These are phyloP conservation scores for Exophiala spinifera DNA, from an alignment of 2,329 filamentous ascomycete genomes.

Conservation along the genomic window DNA sequence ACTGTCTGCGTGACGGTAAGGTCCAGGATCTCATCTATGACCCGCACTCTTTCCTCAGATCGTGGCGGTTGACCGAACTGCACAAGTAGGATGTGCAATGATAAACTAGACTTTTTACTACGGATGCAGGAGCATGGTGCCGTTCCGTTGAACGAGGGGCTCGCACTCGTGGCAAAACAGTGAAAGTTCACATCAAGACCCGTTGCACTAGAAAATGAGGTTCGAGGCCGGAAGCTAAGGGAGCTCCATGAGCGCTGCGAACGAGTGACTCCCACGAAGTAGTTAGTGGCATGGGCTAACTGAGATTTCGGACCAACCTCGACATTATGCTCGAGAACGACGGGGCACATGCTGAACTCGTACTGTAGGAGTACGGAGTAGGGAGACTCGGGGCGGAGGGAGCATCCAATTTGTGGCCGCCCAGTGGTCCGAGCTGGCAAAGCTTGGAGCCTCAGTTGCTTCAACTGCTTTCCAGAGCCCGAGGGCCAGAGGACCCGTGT, in stretches of 20 bases:
- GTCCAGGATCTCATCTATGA: neutral
- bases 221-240: neutral
- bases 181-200: neutral
- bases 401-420: neutral
- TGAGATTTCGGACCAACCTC: neutral
- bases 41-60: conserved; percentile 1
- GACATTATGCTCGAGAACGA: neutral
- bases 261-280: neutral
- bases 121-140: neutral
- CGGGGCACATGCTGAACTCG: neutral
- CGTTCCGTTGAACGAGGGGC: neutral
- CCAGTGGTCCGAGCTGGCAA: neutral
- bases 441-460: neutral
- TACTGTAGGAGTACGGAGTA: too few species aligned
- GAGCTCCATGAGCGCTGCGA: neutral
- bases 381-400: too few species aligned
- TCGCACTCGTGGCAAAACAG: neutral
- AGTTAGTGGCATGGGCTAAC: neutral
- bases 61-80: conserved; percentile 7
- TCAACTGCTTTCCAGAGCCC: neutral
- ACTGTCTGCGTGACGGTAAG: neutral
- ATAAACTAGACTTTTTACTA: neutral
- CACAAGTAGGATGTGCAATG: neutral
- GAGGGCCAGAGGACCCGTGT: neutral
- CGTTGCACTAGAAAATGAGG: neutral